Conservation (phyloP, 2,329 filamentous ascomycete species). For the Trichothecium sympodiale region DNA sequence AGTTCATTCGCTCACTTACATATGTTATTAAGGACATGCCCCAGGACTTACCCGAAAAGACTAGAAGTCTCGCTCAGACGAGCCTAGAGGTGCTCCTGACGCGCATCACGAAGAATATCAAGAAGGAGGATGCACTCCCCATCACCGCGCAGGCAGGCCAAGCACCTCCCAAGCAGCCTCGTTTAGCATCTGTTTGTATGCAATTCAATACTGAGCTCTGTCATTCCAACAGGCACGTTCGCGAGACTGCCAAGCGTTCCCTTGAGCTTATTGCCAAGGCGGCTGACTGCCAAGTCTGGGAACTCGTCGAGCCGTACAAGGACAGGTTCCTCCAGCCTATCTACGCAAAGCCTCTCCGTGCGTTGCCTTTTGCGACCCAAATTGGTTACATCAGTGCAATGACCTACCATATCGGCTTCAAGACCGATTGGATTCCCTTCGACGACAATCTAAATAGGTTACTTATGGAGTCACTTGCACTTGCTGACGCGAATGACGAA, state of each 20-base stretch:
- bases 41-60: constrained; percentile 82
- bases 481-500: constrained; percentile 92
- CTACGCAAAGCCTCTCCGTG: constrained; percentile 87
- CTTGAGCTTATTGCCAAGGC: constrained; percentile 74
- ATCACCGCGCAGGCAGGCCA: constrained; percentile 28
- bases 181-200: constrained; percentile 67
- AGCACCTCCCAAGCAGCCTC: constrained; percentile 37
- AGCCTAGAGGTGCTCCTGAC: constrained; percentile 72
- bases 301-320: constrained; percentile 81
- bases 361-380: constrained; percentile 86
- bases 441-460: constrained; percentile 85
- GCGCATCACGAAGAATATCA: constrained; percentile 66
- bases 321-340: constrained; percentile 84
- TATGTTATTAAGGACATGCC: constrained; percentile 99
- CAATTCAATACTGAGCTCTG: constrained; percentile 80
- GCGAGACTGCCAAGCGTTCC: constrained; percentile 72
- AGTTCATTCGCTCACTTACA: constrained; percentile 83
- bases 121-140: constrained; percentile 57
- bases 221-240: constrained; percentile 93
- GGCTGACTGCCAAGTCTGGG: constrained; percentile 68
- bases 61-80: constrained; percentile 68
- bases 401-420: constrained; percentile 84
- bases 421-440: constrained; percentile 80
- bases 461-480: constrained; percentile 82
- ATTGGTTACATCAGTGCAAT: constrained; percentile 98